Evolutionary conservation across 495 filamentous ascomycete genomes (phyloP), one percentile per base, ranked within the genome.

Genomic region (Aspergillus ellipticus): DNA sequence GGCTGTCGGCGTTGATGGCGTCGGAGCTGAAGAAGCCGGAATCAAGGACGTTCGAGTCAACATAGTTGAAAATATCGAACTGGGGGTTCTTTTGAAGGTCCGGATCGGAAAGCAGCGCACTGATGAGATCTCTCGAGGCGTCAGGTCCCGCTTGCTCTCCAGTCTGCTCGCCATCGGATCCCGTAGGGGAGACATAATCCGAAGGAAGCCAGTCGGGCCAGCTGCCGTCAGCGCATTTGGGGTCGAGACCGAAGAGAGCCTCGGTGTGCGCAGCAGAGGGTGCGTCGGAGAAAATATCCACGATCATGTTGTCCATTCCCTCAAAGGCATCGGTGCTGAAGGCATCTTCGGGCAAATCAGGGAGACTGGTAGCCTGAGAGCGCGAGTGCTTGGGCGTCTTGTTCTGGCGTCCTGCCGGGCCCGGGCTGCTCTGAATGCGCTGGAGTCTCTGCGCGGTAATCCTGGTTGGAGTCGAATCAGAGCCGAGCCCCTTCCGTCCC

Each of bases 21-120:
- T 76, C 73, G 26, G 73, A 76, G 41, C 73, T 68, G 59, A 74
- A 74, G 49, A 76, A 74, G 21, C 72, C 69, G 8, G 73, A 74
- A 55, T 76, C 73, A 21, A 73, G 66, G 28, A 66, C 42, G 19
- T 55, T 58, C 22, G 65, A 29, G 35, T 65, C 61, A 4, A 54
- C 58, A 45, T 69, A 70, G 35, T 62, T 57, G 56, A 75, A 75
- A 20, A 68, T 66, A 26, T 68, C 63, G 54, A 71, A 66, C 2
- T 65, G 50, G 16, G 62, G 65, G 4, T 66, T 58, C 33, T 73
- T 75, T 13, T 68, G 53, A 11, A 68, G 50, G 4, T 62, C 61
- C n/a, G 71, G 61, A 37, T 75, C 68, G n/a, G 74, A 68, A 24
- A 78, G 61, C 21, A 78, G 65, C 49, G 70, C 66, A 29, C 67